These are phyloP conservation scores for Colletotrichum paranaense DNA, from an alignment of 2,329 filamentous ascomycete species.

Conservation along the genomic window DNA sequence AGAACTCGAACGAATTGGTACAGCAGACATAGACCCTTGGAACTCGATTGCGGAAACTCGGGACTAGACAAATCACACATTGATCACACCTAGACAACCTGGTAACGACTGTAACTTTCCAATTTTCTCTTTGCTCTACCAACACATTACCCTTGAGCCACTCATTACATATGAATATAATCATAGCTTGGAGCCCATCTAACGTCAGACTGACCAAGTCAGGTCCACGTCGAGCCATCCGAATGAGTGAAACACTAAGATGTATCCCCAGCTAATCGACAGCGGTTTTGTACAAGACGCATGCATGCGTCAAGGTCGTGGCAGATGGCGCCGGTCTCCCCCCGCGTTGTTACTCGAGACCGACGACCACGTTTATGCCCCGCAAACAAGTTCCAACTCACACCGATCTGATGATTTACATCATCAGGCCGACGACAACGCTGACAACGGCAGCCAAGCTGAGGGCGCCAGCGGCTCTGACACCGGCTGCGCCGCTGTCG, in stretches of 20 bases:
- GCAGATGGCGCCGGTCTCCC: constrained; percentile 7
- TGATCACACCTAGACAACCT: constrained; percentile 1
- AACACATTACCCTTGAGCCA: constrained; percentile 27
- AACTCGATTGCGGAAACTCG: neutral
- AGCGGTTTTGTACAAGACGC: constrained; percentile 27
- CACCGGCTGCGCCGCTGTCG: constrained; percentile 24
- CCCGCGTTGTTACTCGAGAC: constrained; percentile 11
- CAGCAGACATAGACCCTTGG: neutral
- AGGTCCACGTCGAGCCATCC: constrained; percentile 18
- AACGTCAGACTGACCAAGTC: constrained; percentile 19
- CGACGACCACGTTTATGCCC: neutral
- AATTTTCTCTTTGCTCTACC: constrained; percentile 28
- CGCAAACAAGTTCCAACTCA: neutral
- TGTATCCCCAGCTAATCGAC: constrained; percentile 9
- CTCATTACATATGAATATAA: constrained; percentile 33
- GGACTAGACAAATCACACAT: neutral
- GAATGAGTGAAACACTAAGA: constrained; percentile 33
- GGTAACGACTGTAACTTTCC: constrained; percentile 33
- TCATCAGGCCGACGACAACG: constrained; percentile 27
- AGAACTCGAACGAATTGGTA: too few species aligned
- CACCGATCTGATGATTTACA: constrained; percentile 2
- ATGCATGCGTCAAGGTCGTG: constrained; percentile 3
- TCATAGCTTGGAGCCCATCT: constrained; percentile 20
- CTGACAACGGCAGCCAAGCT: constrained; percentile 25
- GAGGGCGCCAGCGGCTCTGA: constrained; percentile 21